Evolutionary conservation across 495 filamentous ascomycete species (phyloP), one percentile per base, ranked within the genome.

Genomic region (Aspergillus mulundensis): DNA sequence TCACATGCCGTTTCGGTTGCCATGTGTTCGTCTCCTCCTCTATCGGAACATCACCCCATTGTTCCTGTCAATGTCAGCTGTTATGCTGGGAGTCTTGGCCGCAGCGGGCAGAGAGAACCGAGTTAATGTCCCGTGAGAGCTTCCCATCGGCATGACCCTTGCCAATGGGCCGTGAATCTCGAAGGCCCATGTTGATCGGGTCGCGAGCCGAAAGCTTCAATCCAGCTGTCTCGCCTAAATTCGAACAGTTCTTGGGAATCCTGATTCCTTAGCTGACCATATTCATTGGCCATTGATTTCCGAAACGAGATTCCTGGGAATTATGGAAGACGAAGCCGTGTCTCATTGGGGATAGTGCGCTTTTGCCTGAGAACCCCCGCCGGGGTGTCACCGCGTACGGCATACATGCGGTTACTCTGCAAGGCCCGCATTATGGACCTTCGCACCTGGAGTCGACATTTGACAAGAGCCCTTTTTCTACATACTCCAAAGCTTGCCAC

Each of bases 201-300:
- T 20, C n/a, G 16, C 47, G 47, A 39, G 16, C 51, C 40, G 40
- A 53, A 53, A 43, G 16, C 38, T 43, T 39, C 51, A 15, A 38
- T 21, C 21, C 39, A 34, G 18, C 42, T 19, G 21, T 15, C 19
- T 50, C 54, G 46, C 54, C 49, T 57, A 57, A 57, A 50, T 56
- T 42, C 39, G 21, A 28, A 18, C 46, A 40, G 34, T 18, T 23
- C 24, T 12, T 23, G 23, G 19, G 45, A 44, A 40, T 56, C 45
- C 40, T 50, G 54, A 50, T 23, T 19, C 23, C 5, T 44, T 40
- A 44, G n/a, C 19, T 15, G 16, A n/a, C 16, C 11, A 1, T 18
- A 18, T 4, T 38, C 6, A 50, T 50, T 57, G 46, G 39, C 45
- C 3, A 5, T 43, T 57, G 32, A 45, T 50, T 44, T 44, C 54